Conservation (phyloP, 2,329 filamentous ascomycete species). For the Neopestalotiopsis clavispora region DNA sequence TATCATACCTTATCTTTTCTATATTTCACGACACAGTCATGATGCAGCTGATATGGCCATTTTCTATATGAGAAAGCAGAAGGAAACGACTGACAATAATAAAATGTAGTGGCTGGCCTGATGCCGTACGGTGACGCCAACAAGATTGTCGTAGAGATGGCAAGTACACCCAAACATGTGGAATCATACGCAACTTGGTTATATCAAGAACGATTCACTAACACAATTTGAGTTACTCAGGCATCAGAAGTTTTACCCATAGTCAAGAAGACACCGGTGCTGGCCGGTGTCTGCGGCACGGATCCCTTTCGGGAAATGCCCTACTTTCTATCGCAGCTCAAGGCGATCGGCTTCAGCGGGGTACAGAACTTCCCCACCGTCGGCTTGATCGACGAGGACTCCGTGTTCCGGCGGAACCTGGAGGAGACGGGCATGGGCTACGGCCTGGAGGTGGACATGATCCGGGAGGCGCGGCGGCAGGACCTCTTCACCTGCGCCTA, state of each 20-base stretch:
- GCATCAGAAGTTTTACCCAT: constrained; percentile 70
- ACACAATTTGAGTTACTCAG: constrained; percentile 33
- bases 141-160: constrained; percentile 72
- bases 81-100: neutral
- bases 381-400: constrained; percentile 67
- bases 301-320: constrained; percentile 71
- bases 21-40: neutral
- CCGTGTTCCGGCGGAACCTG: constrained; percentile 65
- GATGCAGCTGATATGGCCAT: neutral
- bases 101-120: constrained; percentile 62
- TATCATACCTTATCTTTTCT: neutral
- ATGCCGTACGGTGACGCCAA: constrained; percentile 77
- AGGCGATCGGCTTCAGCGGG: constrained; percentile 68
- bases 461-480: constrained; percentile 61
- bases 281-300: constrained; percentile 73
- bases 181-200: neutral
- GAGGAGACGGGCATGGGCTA: constrained; percentile 78
- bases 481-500: constrained; percentile 73
- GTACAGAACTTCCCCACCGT: constrained; percentile 79
- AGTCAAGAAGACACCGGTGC: constrained; percentile 66
- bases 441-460: constrained; percentile 69
- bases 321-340: constrained; percentile 63
- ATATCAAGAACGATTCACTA: neutral
- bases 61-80: no score
- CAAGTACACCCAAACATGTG: constrained; percentile 26